phyloP scores from a whole-genome alignment of 345 rosid species.

The Carallia pectinifolia region DNA sequence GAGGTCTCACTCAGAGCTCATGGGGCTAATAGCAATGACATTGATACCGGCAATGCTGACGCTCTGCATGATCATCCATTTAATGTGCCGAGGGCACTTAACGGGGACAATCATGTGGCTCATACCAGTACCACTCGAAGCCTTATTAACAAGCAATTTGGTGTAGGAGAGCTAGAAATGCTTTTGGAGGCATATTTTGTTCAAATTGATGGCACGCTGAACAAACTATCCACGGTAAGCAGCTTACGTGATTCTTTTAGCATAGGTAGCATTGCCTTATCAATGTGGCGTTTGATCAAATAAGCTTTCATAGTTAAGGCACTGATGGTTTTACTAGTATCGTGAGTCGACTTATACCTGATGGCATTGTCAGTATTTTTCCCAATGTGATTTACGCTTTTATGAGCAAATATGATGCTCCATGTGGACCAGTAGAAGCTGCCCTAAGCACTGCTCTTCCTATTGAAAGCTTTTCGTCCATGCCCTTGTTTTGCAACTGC shows the following conservation, averaged over 20 bases:
- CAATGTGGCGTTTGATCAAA: background rate
- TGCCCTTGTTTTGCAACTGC: too few species aligned
- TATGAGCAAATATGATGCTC: too few species aligned
- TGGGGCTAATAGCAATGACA: constrained; percentile 34
- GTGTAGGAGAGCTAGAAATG: constrained; percentile 95
- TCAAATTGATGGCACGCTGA: constrained; percentile 86
- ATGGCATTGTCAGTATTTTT: too few species aligned
- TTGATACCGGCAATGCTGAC: constrained; percentile 41
- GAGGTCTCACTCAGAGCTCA: constrained; percentile 44
- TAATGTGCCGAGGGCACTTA: constrained; percentile 39
- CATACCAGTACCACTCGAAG: constrained; percentile 63
- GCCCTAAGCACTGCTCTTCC: too few species aligned
- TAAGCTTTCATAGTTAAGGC: background rate
- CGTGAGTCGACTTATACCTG: too few species aligned
- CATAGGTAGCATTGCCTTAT: background rate
- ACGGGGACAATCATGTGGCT: constrained; percentile 61
- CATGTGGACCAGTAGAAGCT: too few species aligned
- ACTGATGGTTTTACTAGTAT: background rate
- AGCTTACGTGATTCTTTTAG: background rate
- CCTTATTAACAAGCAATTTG: constrained; percentile 62
- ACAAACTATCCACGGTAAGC: constrained; percentile 86
- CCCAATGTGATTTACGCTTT: too few species aligned
- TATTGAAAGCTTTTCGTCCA: too few species aligned
- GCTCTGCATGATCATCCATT: constrained; percentile 49
- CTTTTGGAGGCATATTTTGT: constrained; percentile 93